Conservation (phyloP, 352 stramenopile species). For the Globisporangium okanoganense region DNA sequence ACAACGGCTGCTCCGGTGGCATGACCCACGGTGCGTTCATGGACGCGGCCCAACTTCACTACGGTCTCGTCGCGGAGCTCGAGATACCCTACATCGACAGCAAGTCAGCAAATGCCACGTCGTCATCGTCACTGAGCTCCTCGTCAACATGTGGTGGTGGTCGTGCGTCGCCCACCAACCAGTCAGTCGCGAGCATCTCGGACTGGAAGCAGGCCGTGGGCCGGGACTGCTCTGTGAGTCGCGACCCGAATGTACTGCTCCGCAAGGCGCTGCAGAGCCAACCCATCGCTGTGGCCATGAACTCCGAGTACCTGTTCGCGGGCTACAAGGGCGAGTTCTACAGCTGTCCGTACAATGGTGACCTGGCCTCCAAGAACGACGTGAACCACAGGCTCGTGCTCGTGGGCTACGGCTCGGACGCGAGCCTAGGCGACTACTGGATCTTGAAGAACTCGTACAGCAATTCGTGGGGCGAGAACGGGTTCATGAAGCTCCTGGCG, state of each 20-base stretch:
- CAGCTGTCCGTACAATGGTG: constrained; percentile 54
- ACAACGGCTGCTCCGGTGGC: constrained; percentile 67
- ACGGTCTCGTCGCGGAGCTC: constrained; percentile 58
- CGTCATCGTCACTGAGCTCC: neutral
- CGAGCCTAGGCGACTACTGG: constrained; percentile 59
- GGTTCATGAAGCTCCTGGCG: constrained; percentile 60
- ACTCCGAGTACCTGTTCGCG: constrained; percentile 58
- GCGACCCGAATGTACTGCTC: constrained; percentile 46
- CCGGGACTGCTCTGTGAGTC: constrained; percentile 43
- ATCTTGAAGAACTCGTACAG: constrained; percentile 83
- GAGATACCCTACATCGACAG: constrained; percentile 66
- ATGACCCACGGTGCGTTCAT: constrained; percentile 82
- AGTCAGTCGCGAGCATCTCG: constrained; percentile 63
- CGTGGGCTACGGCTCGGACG: constrained; percentile 46
- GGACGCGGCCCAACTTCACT: constrained; percentile 51
- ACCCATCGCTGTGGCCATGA: constrained; percentile 69
- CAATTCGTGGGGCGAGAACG: constrained; percentile 50
- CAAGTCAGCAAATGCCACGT: neutral
- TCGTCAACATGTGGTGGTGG: constrained; percentile 5
- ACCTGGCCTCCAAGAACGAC: constrained; percentile 47
- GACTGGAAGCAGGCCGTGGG: constrained; percentile 61
- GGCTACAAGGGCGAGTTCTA: constrained; percentile 66
- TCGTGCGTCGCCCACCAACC: constrained; percentile 17
- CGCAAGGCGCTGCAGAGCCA: constrained; percentile 49
- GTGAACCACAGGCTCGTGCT: constrained; percentile 75